Evolutionary conservation across 306 rosid species (phyloP).

Genomic region (Gastrolobium villosum): DNA sequence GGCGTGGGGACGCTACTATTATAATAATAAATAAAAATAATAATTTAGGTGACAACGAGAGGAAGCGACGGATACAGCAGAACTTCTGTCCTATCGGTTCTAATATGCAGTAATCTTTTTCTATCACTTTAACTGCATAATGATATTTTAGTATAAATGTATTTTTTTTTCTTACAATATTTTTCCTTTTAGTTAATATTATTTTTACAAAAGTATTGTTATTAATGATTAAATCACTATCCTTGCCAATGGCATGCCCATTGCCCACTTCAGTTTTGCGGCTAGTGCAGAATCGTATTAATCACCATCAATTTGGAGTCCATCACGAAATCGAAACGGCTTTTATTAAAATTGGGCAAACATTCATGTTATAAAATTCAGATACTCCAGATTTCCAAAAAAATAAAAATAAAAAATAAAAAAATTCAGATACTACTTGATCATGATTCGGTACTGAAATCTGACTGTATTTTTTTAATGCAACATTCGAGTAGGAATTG

Average conservation of each 20-base stretch:
- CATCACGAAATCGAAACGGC: conserved; percentile 29
- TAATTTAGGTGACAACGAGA: conserved; percentile 9
- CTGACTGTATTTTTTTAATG: neutral
- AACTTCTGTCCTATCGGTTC: neutral
- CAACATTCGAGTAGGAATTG: conserved; percentile 20
- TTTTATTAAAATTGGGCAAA: neutral
- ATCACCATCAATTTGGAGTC: conserved; percentile 37
- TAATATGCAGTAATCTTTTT: no score
- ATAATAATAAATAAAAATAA: neutral
- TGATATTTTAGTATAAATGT: no score
- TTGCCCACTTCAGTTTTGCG: conserved; percentile 52
- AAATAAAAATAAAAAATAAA: no score
- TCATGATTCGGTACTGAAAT: neutral
- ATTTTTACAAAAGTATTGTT: no score
- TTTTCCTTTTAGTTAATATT: no score
- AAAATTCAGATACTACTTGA: conserved; percentile 8
- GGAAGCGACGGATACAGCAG: conserved; percentile 32
- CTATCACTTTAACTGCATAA: no score
- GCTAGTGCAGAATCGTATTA: conserved; percentile 44
- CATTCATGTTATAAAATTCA: conserved; percentile 11
- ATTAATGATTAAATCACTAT: neutral
- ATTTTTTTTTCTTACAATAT: no score
- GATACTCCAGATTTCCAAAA: no score
- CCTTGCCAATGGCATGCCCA: conserved; percentile 16
- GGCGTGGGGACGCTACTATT: conserved; percentile 42